Evolutionary conservation across 805 yeast species (phyloP).

Genomic region (Barnettozyma salicaria): DNA sequence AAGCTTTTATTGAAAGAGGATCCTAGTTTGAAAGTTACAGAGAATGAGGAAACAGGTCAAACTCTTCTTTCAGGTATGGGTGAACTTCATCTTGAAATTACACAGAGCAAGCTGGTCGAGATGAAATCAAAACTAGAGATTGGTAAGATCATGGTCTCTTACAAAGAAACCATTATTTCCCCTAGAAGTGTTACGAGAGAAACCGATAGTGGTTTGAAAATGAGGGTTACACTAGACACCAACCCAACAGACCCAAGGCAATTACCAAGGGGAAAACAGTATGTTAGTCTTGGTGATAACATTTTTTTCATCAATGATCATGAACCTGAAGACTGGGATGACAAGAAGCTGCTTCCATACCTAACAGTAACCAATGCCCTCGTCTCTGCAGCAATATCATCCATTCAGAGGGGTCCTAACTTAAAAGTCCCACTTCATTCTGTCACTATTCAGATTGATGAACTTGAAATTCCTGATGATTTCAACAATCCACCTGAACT

Average conservation of each 20-base stretch:
- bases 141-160: slow-evolving; percentile 84
- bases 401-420: slow-evolving; percentile 60
- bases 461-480: slow-evolving; percentile 49
- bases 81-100: slow-evolving; percentile 88
- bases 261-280: slow-evolving; percentile 24
- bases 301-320: slow-evolving; percentile 31
- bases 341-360: slow-evolving; percentile 43
- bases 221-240: slow-evolving; percentile 30
- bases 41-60: slow-evolving; percentile 85
- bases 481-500: slow-evolving; percentile 32
- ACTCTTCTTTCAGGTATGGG: slow-evolving; percentile 94
- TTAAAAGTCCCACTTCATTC: slow-evolving; percentile 53
- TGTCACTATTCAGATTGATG: slow-evolving; percentile 43
- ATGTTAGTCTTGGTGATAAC: slow-evolving; percentile 29
- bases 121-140: slow-evolving; percentile 76
- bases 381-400: slow-evolving; percentile 52
- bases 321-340: slow-evolving; percentile 24
- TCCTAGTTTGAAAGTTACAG: slow-evolving; percentile 70
- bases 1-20: slow-evolving; percentile 72
- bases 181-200: slow-evolving; percentile 14
- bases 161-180: slow-evolving; percentile 58
- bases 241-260: slow-evolving; percentile 23
- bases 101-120: slow-evolving; percentile 72
- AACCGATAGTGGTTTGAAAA: slow-evolving; percentile 22
- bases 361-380: slow-evolving; percentile 44